phyloP scores from a whole-genome alignment of 306 rosid genomes.

The Prosopis cineraria region DNA sequence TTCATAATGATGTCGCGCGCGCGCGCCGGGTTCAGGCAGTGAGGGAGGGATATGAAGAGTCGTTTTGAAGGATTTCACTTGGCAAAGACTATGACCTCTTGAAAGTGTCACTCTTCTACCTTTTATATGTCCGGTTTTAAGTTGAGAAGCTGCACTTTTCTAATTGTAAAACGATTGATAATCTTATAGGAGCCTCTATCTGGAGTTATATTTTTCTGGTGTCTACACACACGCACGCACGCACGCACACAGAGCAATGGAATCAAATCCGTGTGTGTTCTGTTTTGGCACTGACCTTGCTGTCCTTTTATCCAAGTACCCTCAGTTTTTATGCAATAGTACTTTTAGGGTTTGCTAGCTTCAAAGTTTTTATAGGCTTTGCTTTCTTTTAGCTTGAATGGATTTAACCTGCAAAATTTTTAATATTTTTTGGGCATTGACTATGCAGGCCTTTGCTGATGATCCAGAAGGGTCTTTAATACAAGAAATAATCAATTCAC shows the following conservation, averaged over 20 bases:
- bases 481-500: conserved; percentile 59
- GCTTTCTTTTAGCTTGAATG: conserved; percentile 9
- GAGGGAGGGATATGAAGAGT: not conserved
- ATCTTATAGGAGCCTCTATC: not conserved
- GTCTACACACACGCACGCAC: no score
- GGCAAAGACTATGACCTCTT: not conserved
- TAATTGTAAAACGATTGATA: not conserved
- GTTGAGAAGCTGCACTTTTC: not conserved
- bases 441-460: conserved; percentile 61
- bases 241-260: no score
- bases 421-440: conserved; percentile 7
- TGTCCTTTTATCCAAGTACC: not conserved
- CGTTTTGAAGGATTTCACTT: not conserved
- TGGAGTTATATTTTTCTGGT: not conserved
- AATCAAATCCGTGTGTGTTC: not conserved
- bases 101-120: not conserved
- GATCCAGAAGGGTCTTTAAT: conserved; percentile 64
- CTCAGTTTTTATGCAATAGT: not conserved
- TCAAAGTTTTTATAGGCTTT: not conserved
- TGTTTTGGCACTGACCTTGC: not conserved
- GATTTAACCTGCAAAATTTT: not conserved
- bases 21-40: not conserved
- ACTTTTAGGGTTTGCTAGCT: not conserved
- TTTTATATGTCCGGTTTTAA: not conserved
- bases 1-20: not conserved